Evolutionary conservation across 225 moss, liverwort and hornwort genomes (phyloP), one percentile per base, ranked within the genome.

Genomic region (Physcomitrium patens): DNA sequence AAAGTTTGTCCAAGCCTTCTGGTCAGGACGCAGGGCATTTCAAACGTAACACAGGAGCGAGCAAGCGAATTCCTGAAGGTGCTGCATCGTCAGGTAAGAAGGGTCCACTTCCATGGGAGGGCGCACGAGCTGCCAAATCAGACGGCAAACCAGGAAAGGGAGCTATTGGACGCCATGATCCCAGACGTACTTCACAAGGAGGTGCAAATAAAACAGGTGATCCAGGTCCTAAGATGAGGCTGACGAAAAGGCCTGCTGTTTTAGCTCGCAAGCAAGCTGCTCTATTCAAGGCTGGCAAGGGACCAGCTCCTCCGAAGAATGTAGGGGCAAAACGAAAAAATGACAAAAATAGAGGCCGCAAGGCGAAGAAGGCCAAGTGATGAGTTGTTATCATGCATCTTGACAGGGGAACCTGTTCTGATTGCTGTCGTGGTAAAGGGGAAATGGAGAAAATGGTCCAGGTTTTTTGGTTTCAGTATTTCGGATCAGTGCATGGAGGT

Each of bases 211-310:
- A 76, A 12, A 78, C 77, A 50, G 81, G 79, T 42, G 63, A 55
- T 78, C 85, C 85, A 60, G 80, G 77, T 78, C 79, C 86, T 54
- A 77, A 79, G 75, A 64, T 65, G 64, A 76, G 76, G 75, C 28
- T 69, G 37, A 81, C 65, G 4, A 96, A 92, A 76, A 86, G 96
- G 67, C 96, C 96, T 76, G 89, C 96, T 72, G 87, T 96, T 68
- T 86, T 92, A 79, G 96, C 90, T 56, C 89, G 93, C 84, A 96
- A 96, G 78, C 79, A 87, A 68, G 79, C 76, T 69, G 89, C 87
- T 64, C 77, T 87, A 31, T 72, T 80, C 42, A 90, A 86, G 73
- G 70, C 78, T 68, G 91, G 91, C 77, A 87, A 76, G 37, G 81
- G 81, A 28, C 72, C 84, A 28, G 80, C 86, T 37, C 80, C 76